Base-by-base conservation (phyloP, 805 yeast genomes). In the Candida alai region DNA sequence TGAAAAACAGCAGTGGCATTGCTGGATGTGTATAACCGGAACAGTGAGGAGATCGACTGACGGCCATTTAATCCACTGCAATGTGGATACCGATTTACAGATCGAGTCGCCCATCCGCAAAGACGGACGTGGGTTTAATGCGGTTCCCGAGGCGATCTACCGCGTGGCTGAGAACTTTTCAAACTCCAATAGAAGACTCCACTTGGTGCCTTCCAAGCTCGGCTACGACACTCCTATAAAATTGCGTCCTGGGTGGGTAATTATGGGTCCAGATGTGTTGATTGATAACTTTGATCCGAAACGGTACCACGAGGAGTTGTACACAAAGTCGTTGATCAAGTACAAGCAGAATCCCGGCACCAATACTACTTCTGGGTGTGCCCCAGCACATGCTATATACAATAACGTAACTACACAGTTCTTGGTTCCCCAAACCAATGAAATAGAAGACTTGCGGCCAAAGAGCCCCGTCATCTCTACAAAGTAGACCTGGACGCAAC, bases 21-120 rank as follows among this genome's bases (percentile, higher is more conserved):
- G 97, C 50, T 84, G 96, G 84, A 88, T 89, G 96, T 90, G 96
- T 47, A 84, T 89, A 34, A 89, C 95, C 2, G 97, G 97, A 2
- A 89, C 97, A 0, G 90, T 89, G 6, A 70, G 96, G 51, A 72
- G 97, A 48, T 76, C 94, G 2, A 77, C 80, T 0, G 97, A 89
- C 59, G 74, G 74, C 10, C 88, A 85, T 55, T 66, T 89, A 39
- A 88, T 89, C 41, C 94, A 89, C 54, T 90, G 97, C 61, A 89
- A 89, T 51, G 77, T 89, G 24, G 95, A 89, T 50, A 88, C 96
- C 0, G 97, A 89, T 58, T 67, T 89, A 32, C 80, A 79, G 40
- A 72, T 89, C 41, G 95, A 87, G 51, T 44, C 49, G 14, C 49
- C 51, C 13, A 27, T 25, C 9, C 8, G 9, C 7, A 24, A 20